These are phyloP conservation scores for Curvularia lunata DNA, from an alignment of 2,329 filamentous ascomycete species.

Conservation along the genomic window DNA sequence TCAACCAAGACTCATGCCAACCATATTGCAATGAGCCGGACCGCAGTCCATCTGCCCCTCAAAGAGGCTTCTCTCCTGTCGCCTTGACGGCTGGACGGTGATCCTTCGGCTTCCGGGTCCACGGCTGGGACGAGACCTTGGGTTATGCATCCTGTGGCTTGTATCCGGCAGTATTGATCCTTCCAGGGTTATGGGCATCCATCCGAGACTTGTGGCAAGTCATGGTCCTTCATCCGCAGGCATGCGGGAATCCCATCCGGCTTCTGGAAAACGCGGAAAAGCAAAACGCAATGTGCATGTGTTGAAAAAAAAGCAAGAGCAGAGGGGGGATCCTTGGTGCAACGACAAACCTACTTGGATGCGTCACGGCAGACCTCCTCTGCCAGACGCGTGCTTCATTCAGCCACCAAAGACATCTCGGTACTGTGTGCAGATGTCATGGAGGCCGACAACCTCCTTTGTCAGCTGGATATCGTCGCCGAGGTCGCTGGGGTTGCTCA, in stretches of 20 bases:
- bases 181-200: constrained; percentile 28
- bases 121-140: constrained; percentile 35
- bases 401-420: constrained; percentile 43
- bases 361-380: constrained; percentile 28
- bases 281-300: constrained; percentile 30
- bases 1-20: constrained; percentile 36
- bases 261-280: constrained; percentile 32
- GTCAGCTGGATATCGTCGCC: constrained; percentile 44
- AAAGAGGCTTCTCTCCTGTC: constrained; percentile 24
- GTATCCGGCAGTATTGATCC: constrained; percentile 19
- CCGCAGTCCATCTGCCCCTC: constrained; percentile 27
- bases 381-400: constrained; percentile 27
- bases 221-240: constrained; percentile 33
- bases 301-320: constrained; percentile 26
- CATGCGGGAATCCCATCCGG: constrained; percentile 31
- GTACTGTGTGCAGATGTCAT: constrained; percentile 45
- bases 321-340: constrained; percentile 22
- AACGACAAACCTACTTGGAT: constrained; percentile 40
- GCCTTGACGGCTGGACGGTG: constrained; percentile 25
- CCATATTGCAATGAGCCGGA: constrained; percentile 35
- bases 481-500: constrained; percentile 45
- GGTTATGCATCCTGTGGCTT: constrained; percentile 22
- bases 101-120: constrained; percentile 30
- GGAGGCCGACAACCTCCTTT: constrained; percentile 44
- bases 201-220: constrained; percentile 32